Evolutionary conservation across 352 stramenopile genomes (phyloP).

Genomic region (Hyaloperonospora brassicae): DNA sequence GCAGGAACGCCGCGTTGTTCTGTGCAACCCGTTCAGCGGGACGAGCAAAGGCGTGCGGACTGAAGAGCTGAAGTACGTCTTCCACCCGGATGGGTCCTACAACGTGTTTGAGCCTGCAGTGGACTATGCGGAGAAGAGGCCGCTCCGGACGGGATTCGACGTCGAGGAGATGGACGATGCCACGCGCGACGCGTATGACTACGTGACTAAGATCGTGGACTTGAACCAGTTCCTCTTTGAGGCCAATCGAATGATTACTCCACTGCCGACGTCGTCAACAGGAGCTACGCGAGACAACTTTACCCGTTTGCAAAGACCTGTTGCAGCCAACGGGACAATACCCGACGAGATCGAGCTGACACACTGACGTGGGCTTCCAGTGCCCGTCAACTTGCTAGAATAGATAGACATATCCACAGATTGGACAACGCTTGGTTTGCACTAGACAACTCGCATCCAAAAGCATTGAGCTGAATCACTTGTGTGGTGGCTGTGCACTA

Average conservation of each 20-base stretch:
- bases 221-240: conserved; percentile 69
- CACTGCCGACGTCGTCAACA: conserved; percentile 5
- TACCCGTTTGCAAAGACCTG: conserved; percentile 9
- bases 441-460: neutral
- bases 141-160: conserved; percentile 51
- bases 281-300: conserved; percentile 1
- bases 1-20: conserved; percentile 38
- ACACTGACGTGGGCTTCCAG: conserved; percentile 14
- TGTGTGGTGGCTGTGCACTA: too few relatives aligned
- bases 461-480: too few relatives aligned
- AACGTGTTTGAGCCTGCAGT: conserved; percentile 49
- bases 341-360: conserved; percentile 18
- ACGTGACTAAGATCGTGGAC: conserved; percentile 47
- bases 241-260: conserved; percentile 52
- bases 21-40: conserved; percentile 69
- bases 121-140: conserved; percentile 47
- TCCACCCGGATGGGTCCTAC: conserved; percentile 52
- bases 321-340: conserved; percentile 14
- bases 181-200: conserved; percentile 39
- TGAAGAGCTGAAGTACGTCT: conserved; percentile 68
- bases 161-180: conserved; percentile 47
- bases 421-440: neutral
- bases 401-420: conserved; percentile 18
- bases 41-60: conserved; percentile 59
- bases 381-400: conserved; percentile 20